A percentile compares a stretch with the other conserved stretches of the same genome.
Evolutionary conservation across 2,329 filamentous ascomycete species (phyloP).

Genomic region (Colletotrichum sp.): DNA sequence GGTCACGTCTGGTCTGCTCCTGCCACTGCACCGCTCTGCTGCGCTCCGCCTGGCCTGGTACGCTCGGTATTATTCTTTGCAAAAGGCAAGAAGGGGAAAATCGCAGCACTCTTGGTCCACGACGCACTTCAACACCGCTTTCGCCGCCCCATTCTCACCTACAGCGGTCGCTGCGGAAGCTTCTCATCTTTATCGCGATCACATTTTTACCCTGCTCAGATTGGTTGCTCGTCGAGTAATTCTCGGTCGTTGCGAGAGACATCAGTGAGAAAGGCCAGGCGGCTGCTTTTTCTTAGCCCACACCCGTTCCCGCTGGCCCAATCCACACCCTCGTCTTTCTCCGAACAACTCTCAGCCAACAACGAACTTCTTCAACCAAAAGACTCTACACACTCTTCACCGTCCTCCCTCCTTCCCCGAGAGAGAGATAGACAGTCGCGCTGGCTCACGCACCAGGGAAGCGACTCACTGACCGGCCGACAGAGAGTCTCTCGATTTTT

Average conservation of each 20-base stretch:
- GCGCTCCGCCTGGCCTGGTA: neutral
- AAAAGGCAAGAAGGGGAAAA: constrained; percentile 21
- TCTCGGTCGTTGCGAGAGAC: neutral
- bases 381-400: neutral
- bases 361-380: constrained; percentile 16
- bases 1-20: constrained; percentile 21
- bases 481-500: neutral
- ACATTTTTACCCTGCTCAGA: neutral
- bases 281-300: constrained; percentile 23
- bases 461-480: neutral
- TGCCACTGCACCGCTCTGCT: constrained; percentile 4
- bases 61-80: constrained; percentile 20
- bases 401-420: neutral
- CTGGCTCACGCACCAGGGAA: neutral
- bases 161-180: constrained; percentile 7
- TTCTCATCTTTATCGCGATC: neutral
- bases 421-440: neutral
- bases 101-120: constrained; percentile 12
- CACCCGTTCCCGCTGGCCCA: constrained; percentile 1
- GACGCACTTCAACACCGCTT: constrained; percentile 4
- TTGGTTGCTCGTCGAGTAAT: constrained; percentile 13
- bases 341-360: constrained; percentile 25
- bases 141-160: neutral
- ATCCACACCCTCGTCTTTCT: constrained; percentile 16
- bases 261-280: constrained; percentile 13